phyloP scores from a whole-genome alignment of 2,329 filamentous ascomycete species.

The Aspergillus unguis region DNA sequence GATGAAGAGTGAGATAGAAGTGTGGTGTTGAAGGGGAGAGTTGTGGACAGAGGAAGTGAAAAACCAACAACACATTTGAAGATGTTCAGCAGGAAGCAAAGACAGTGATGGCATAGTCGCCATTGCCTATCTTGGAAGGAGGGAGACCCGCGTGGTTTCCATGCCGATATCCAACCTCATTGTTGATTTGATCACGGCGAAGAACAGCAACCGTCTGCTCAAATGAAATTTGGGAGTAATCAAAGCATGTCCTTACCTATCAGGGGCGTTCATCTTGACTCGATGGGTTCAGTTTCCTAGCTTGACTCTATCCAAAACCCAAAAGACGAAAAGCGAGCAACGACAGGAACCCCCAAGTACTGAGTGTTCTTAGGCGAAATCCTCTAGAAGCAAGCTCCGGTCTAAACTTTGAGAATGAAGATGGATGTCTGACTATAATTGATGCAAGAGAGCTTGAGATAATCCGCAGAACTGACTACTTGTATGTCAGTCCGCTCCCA shows the following conservation, averaged over 20 bases:
- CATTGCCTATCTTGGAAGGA: neutral
- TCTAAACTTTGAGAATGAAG: no score
- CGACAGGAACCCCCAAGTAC: neutral
- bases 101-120: neutral
- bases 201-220: neutral
- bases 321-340: slow-evolving; percentile 3
- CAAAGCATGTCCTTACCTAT: slow-evolving; percentile 36
- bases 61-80: neutral
- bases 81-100: neutral
- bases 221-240: neutral
- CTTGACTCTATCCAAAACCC: neutral
- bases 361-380: neutral
- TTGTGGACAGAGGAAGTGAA: neutral
- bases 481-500: no score
- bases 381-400: neutral
- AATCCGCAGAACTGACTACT: no score
- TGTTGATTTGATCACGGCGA: neutral
- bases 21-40: neutral
- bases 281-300: neutral
- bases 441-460: no score
- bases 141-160: neutral
- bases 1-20: neutral
- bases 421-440: no score
- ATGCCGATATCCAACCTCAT: neutral
- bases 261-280: slow-evolving; percentile 48